phyloP scores from a whole-genome alignment of 1,139 yeast species.

The Candida gigantensis region DNA sequence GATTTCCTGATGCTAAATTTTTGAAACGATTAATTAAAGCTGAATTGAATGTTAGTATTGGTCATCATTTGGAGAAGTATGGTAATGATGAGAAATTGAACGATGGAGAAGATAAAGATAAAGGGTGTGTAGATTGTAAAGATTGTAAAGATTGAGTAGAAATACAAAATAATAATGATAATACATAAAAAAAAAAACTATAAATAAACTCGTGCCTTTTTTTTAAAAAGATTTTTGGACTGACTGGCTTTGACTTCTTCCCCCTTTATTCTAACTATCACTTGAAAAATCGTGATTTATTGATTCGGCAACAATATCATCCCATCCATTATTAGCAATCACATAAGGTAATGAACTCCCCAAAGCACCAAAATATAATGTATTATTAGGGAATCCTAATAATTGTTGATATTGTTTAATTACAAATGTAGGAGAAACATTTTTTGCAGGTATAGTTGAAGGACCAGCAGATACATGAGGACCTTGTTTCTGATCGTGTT shows the following conservation, averaged over 20 bases:
- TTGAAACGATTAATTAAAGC: slow-evolving; percentile 38
- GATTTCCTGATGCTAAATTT: slow-evolving; percentile 49
- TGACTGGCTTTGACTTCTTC: too few relatives aligned
- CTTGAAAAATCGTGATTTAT: slow-evolving; percentile 15
- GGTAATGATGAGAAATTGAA: slow-evolving; percentile 9
- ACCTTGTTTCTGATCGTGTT: slow-evolving; percentile 2
- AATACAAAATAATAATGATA: slow-evolving; percentile 1
- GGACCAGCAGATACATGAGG: slow-evolving; percentile 2
- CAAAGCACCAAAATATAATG: slow-evolving; percentile 39
- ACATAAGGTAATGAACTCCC: slow-evolving; percentile 47
- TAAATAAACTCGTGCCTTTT: too few relatives aligned
- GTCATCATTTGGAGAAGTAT: slow-evolving; percentile 30
- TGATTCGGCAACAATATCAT: slow-evolving; percentile 26
- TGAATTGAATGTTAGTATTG: slow-evolving; percentile 24
- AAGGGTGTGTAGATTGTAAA: neutral
- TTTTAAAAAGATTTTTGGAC: too few relatives aligned
- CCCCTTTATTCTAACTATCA: neutral
- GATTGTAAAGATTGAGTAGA: slow-evolving; percentile 17
- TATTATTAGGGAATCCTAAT: slow-evolving; percentile 44
- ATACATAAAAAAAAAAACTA: slow-evolving; percentile 1
- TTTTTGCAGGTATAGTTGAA: slow-evolving; percentile 23
- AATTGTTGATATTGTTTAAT: slow-evolving; percentile 44
- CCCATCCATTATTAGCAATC: slow-evolving; percentile 43
- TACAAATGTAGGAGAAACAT: slow-evolving; percentile 48
- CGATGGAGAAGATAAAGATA: slow-evolving; percentile 7